Evolutionary conservation across 2,329 filamentous ascomycete genomes (phyloP).

Genomic region (Calonectria ilicicola): DNA sequence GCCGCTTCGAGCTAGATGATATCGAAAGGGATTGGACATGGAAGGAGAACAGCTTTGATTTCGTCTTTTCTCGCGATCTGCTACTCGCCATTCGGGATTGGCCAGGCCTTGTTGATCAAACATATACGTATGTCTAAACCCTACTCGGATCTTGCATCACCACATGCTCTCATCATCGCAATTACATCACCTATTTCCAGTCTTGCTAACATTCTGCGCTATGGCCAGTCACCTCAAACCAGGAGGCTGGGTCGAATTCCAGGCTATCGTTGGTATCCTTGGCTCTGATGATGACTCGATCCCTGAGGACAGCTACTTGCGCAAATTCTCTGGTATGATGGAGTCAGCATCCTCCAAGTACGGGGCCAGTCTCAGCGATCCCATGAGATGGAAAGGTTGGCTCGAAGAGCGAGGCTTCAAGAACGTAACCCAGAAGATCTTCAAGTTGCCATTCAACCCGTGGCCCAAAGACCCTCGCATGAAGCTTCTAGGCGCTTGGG

Average conservation of each 20-base stretch:
- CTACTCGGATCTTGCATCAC: accelerated
- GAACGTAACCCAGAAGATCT: slow-evolving; percentile 59
- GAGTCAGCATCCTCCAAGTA: slow-evolving; percentile 42
- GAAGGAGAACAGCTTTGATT: slow-evolving; percentile 51
- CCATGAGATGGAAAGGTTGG: slow-evolving; percentile 44
- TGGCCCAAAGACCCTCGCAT: slow-evolving; percentile 63
- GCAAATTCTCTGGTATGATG: slow-evolving; percentile 43
- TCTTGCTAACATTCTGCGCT: background rate
- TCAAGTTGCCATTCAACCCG: slow-evolving; percentile 59
- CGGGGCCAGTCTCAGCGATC: slow-evolving; percentile 44
- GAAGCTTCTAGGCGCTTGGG: slow-evolving; percentile 59
- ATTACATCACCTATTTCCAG: background rate
- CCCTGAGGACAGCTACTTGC: slow-evolving; percentile 35
- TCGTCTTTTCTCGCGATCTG: slow-evolving; percentile 48
- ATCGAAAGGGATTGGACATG: slow-evolving; percentile 51
- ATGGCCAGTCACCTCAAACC: slow-evolving; percentile 22
- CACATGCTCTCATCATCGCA: background rate
- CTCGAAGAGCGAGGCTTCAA: slow-evolving; percentile 64
- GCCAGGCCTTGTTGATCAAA: slow-evolving; percentile 48
- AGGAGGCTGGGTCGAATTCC: slow-evolving; percentile 36
- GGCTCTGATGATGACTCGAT: slow-evolving; percentile 39
- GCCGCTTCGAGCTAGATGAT: slow-evolving; percentile 52
- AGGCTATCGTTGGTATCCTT: slow-evolving; percentile 38
- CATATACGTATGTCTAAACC: slow-evolving; percentile 43
- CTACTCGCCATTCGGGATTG: slow-evolving; percentile 46